A percentile compares a stretch with the other conserved stretches of the same genome.
phyloP scores from a whole-genome alignment of 2,329 filamentous ascomycete genomes.

The Pochonia chlamydosporia region DNA sequence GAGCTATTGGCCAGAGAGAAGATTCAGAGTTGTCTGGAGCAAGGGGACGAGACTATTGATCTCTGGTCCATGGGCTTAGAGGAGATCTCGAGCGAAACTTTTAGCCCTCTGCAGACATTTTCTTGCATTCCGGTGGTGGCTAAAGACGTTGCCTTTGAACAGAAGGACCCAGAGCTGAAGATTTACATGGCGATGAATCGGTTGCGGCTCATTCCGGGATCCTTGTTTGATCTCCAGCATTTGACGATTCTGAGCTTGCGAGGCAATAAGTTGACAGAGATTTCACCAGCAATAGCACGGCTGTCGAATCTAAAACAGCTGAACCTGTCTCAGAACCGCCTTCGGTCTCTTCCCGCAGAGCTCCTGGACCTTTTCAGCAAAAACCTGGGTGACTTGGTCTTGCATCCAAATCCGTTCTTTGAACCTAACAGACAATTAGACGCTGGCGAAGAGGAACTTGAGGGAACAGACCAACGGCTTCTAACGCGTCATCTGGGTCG shows the following conservation, averaged over 20 bases:
- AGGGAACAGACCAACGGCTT: conserved; percentile 12
- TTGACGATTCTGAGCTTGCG: conserved; percentile 62
- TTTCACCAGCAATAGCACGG: conserved; percentile 54
- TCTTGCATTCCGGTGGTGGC: conserved; percentile 47
- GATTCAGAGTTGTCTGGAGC: conserved; percentile 50
- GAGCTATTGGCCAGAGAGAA: conserved; percentile 39
- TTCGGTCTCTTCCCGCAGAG: conserved; percentile 57
- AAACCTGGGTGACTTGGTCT: conserved; percentile 44
- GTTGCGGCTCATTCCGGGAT: conserved; percentile 49
- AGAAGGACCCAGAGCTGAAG: conserved; percentile 52
- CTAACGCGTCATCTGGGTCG: conserved; percentile 21
- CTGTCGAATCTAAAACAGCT: conserved; percentile 55
- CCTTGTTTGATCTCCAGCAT: conserved; percentile 55
- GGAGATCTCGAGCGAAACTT: conserved; percentile 48
- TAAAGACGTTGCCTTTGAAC: conserved; percentile 53
- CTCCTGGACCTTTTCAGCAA: conserved; percentile 49
- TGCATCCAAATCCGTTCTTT: conserved; percentile 60
- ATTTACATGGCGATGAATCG: conserved; percentile 57
- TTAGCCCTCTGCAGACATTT: conserved; percentile 52
- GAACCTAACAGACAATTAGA: conserved; percentile 24
- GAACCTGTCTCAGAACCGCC: conserved; percentile 59
- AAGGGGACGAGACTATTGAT: conserved; percentile 54
- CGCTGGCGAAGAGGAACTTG: conserved; percentile 3
- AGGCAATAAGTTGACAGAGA: conserved; percentile 53
- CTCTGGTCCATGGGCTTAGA: conserved; percentile 52